Percentiles rank a stretch among this genome's conserved stretches.
Evolutionary conservation across 225 moss, liverwort and hornwort species (phyloP).

Genomic region (Physcomitrium patens): DNA sequence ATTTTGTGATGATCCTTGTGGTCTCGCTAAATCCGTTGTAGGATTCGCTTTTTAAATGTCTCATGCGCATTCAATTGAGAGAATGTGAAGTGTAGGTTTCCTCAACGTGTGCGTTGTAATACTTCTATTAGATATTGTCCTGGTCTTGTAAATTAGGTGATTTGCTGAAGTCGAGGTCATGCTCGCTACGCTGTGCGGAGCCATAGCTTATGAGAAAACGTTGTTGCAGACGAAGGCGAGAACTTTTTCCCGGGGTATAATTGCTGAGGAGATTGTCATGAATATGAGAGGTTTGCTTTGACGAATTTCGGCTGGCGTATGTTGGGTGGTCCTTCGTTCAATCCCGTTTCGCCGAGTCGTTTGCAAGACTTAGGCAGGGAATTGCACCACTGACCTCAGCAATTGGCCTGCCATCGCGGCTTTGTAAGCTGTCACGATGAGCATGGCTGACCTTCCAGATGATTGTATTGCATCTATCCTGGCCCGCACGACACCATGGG

Average conservation of each 20-base stretch:
- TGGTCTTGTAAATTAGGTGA: background rate
- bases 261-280: background rate
- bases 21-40: background rate
- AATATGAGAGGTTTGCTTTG: constrained; percentile 3
- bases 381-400: background rate
- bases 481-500: constrained; percentile 63
- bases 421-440: constrained; percentile 33
- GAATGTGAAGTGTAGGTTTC: background rate
- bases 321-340: too few species aligned
- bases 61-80: background rate
- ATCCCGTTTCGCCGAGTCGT: background rate
- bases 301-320: background rate
- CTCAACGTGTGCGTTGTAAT: background rate
- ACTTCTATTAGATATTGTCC: background rate
- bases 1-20: background rate
- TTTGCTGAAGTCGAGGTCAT: background rate
- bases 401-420: constrained; percentile 16
- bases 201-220: background rate
- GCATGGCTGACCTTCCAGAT: constrained; percentile 65
- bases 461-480: constrained; percentile 72
- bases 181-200: background rate
- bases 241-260: background rate
- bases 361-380: constrained; percentile 13
- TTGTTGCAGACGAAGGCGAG: background rate
- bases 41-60: background rate